Evolutionary conservation across 2,329 filamentous ascomycete genomes (phyloP), one percentile per base, ranked within the genome.

Genomic region (Macrophomina pseudophaseolina): DNA sequence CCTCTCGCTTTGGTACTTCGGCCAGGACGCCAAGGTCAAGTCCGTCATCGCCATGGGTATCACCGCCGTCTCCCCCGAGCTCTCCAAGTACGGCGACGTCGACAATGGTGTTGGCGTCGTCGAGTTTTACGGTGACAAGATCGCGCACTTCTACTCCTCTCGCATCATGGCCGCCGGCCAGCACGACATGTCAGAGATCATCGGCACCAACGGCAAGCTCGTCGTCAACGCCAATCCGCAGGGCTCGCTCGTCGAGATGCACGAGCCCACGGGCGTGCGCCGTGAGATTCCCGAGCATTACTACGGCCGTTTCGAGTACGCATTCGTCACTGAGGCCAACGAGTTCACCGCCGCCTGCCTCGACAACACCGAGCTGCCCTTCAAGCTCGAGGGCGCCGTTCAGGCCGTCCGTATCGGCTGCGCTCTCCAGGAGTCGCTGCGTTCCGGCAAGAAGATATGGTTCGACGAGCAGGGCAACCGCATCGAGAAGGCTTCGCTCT

Each of bases 161-260:
- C 82, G 88, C 14, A 91, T 90, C 86, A 91, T 90, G 85, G 86
- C 88, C 0, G 84, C 86, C 0, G 89, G 89, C 0, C 88, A 91
- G 75, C 85, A 90, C 68, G 89, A 91, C 74, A 85, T 83, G 67
- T 89, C 88, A 0, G 88, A 90, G 77, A 85, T 91, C 69, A 88
- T 90, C 65, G 89, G 88, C 12, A 91, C 88, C 1, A 82, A 84
- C 70, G 88, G 88, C 48, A 90, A 90, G 74, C 72, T 91, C 5
- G 78, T 82, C 0, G 81, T 91, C 68, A 90, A 90, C 71, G 82
- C 80, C 6, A 84, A 88, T 69, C 88, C 88, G 5, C 78, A 80
- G 54, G 78, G 75, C 2, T 85, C 85, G 66, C 78, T 88, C 28
- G 83, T 90, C 30, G 83, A 87, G 67, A 79, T 86, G 53, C 84